Conservation (phyloP, 805 yeast species). For the Wickerhamomyces tratensis region DNA sequence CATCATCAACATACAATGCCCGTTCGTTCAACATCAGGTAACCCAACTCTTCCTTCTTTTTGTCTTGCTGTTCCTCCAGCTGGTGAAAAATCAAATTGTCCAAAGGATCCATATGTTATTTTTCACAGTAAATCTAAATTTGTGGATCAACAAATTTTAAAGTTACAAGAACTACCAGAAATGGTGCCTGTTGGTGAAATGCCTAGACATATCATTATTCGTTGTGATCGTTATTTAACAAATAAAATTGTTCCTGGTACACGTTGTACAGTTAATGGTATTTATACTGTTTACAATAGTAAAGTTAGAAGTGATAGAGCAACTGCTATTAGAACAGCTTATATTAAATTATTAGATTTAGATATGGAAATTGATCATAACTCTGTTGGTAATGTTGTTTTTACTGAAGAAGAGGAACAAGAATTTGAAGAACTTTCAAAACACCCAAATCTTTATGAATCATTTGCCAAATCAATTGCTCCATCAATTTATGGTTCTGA, state of each 20-base stretch:
- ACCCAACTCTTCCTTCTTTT: constrained; percentile 51
- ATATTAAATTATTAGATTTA: constrained; percentile 77
- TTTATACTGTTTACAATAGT: constrained; percentile 83
- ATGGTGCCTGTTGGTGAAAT: constrained; percentile 98
- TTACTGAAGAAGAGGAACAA: constrained; percentile 91
- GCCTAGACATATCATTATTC: constrained; percentile 87
- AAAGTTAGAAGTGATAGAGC: constrained; percentile 45
- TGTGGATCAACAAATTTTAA: constrained; percentile 89
- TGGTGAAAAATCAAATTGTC: constrained; percentile 55
- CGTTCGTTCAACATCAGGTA: constrained; percentile 62
- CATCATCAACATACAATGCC: constrained; percentile 64
- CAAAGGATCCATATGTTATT: constrained; percentile 85
- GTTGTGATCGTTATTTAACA: constrained; percentile 83
- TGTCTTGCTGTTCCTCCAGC: constrained; percentile 53
- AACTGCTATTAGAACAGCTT: constrained; percentile 94
- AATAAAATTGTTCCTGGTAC: constrained; percentile 94
- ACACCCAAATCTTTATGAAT: constrained; percentile 74
- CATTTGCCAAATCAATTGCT: constrained; percentile 83
- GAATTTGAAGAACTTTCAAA: constrained; percentile 76
- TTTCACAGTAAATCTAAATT: constrained; percentile 92
- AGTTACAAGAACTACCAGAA: constrained; percentile 95
- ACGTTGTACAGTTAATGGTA: constrained; percentile 84
- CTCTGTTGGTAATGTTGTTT: constrained; percentile 46
- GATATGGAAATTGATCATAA: constrained; percentile 74
- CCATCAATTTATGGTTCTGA: constrained; percentile 93